Evolutionary conservation across 129 eudicot genomes (phyloP).

Genomic region (Ambrosia trifida): DNA sequence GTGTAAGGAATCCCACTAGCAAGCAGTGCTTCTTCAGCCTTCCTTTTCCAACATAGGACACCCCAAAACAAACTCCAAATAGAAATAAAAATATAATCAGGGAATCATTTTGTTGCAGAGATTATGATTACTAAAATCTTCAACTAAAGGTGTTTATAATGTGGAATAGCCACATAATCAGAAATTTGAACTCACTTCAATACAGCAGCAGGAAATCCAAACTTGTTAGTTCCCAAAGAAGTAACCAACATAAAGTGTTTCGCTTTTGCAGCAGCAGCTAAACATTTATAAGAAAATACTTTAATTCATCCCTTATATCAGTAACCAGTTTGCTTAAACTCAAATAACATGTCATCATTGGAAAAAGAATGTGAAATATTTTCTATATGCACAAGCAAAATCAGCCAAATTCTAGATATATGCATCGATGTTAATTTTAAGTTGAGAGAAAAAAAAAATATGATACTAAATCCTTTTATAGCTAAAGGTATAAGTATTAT

Average conservation of each 20-base stretch:
- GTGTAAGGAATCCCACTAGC: slow-evolving; percentile 97
- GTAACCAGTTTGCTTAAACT: background rate
- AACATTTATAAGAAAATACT: slow-evolving; percentile 31
- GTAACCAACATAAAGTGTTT: slow-evolving; percentile 83
- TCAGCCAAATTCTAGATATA: slow-evolving; percentile 11
- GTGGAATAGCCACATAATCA: slow-evolving; percentile 1
- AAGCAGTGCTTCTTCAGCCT: slow-evolving; percentile 94
- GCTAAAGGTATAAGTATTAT: background rate
- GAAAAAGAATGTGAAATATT: background rate
- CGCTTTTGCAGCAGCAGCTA: slow-evolving; percentile 85
- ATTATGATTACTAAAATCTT: slow-evolving; percentile 17
- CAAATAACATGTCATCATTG: slow-evolving; percentile 8
- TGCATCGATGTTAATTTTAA: background rate
- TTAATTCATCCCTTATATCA: slow-evolving; percentile 19
- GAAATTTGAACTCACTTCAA: slow-evolving; percentile 62
- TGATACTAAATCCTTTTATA: background rate
- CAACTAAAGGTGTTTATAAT: slow-evolving; percentile 8
- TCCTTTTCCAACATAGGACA: slow-evolving; percentile 90
- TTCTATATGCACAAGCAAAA: slow-evolving; percentile 13
- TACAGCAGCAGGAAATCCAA: slow-evolving; percentile 97
- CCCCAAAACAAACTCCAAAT: slow-evolving; percentile 89
- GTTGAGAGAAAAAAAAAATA: background rate
- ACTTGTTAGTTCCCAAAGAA: slow-evolving; percentile 91
- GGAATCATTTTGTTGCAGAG: slow-evolving; percentile 10
- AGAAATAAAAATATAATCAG: slow-evolving; percentile 19